Percentiles rank a stretch among this genome's conserved stretches.
Conservation (phyloP, 2,329 filamentous ascomycete species). For the Hymenoscyphus repandus region DNA sequence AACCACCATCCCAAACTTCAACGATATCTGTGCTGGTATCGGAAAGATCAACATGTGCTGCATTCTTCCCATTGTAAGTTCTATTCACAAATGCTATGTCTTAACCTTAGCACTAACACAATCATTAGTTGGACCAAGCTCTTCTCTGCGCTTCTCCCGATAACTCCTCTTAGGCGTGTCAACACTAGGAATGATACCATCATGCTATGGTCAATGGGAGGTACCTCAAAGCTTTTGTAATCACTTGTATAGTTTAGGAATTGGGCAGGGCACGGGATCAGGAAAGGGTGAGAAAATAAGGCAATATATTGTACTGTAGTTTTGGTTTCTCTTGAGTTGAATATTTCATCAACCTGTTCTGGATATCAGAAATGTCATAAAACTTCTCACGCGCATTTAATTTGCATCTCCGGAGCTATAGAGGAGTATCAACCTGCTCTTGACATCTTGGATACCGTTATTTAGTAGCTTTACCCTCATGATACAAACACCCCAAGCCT, state of each 20-base stretch:
- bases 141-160: slow-evolving; percentile 28
- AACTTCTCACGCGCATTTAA: too few species aligned
- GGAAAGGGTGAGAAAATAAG: not conserved
- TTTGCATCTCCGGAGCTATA: too few species aligned
- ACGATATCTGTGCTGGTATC: slow-evolving; percentile 21
- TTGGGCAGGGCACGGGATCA: too few species aligned
- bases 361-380: not conserved
- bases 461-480: too few species aligned
- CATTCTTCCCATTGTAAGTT: slow-evolving; percentile 41
- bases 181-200: too few species aligned
- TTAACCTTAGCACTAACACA: not conserved
- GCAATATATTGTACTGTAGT: not conserved
- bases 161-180: not conserved
- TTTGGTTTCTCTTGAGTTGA: not conserved
- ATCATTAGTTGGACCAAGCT: slow-evolving; percentile 24
- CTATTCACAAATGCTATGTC: not conserved
- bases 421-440: not conserved
- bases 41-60: slow-evolving; percentile 47
- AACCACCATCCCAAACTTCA: slow-evolving; percentile 37
- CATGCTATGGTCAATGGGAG: too few species aligned
- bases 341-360: not conserved
- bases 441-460: too few species aligned
- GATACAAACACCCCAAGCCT: too few species aligned
- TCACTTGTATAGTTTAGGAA: too few species aligned
- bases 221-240: too few species aligned